These are phyloP conservation scores for Opeltia flavorubescens DNA, from an alignment of 495 filamentous ascomycete genomes.

Conservation along the genomic window DNA sequence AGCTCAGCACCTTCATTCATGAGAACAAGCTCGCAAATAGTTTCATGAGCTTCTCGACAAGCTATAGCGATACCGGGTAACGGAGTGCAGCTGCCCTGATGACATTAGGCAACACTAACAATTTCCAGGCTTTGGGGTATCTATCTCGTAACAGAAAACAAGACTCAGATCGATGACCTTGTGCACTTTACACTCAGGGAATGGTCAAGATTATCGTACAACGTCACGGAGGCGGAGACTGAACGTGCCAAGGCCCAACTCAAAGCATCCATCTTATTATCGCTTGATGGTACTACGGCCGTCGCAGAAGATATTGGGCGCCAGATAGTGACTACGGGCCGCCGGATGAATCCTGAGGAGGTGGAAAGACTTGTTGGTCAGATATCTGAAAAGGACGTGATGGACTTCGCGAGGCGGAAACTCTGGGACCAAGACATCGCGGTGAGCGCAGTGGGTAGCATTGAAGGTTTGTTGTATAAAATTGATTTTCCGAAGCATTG, in stretches of 20 bases:
- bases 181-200: conserved; percentile 97
- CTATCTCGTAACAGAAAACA: conserved; percentile 88
- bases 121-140: conserved; percentile 85
- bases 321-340: conserved; percentile 93
- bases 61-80: conserved; percentile 98
- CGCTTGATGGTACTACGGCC: conserved; percentile 91
- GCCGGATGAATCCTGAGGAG: conserved; percentile 79
- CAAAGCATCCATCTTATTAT: conserved; percentile 93
- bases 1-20: conserved; percentile 85
- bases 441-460: conserved; percentile 77
- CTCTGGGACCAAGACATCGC: conserved; percentile 97
- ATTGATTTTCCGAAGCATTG: neutral
- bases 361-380: conserved; percentile 78
- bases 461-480: conserved; percentile 51
- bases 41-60: conserved; percentile 99
- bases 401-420: conserved; percentile 79
- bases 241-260: conserved; percentile 99
- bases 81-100: conserved; percentile 14
- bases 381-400: conserved; percentile 93
- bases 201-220: conserved; percentile 83
- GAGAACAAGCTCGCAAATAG: conserved; percentile 91
- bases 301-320: conserved; percentile 97
- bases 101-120: conserved; percentile 12
- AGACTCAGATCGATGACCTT: conserved; percentile 79
- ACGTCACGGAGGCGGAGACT: conserved; percentile 76